Percentiles rank a stretch among this genome's conserved stretches.
phyloP scores from a whole-genome alignment of 768 basidiomycete species.

The Russula earlei region DNA sequence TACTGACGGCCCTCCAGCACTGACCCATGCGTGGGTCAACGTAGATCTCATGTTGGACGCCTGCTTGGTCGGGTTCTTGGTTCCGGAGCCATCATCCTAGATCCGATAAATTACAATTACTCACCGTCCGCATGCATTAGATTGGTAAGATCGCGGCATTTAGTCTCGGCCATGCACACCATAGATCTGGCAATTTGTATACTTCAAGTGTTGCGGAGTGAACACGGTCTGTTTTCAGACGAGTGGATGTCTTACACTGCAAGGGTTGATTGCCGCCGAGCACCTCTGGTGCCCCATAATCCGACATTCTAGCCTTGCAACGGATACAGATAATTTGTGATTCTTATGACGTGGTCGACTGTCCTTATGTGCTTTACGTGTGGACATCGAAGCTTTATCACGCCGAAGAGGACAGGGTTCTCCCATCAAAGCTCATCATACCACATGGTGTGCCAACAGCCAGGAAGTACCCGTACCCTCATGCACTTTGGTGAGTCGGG shows the following conservation, averaged over 20 bases:
- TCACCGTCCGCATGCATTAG: not conserved
- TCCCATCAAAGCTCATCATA: too few relatives aligned
- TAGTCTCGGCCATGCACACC: not conserved
- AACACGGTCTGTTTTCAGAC: not conserved
- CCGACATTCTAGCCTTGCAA: too few relatives aligned
- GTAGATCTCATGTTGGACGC: constrained; percentile 92
- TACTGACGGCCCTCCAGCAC: constrained; percentile 38
- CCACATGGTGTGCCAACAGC: too few relatives aligned
- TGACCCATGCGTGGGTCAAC: constrained; percentile 95
- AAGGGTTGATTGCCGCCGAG: too few relatives aligned
- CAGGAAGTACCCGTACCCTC: not conserved
- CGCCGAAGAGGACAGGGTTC: too few relatives aligned
- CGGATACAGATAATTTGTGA: too few relatives aligned
- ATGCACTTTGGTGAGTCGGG: too few relatives aligned
- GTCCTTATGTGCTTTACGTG: too few relatives aligned
- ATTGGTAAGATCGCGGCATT: not conserved
- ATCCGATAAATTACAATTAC: not conserved
- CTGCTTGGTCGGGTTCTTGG: constrained; percentile 85
- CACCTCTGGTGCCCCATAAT: too few relatives aligned
- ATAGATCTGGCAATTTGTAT: not conserved
- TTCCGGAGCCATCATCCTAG: constrained; percentile 48
- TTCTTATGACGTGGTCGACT: too few relatives aligned
- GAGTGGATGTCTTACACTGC: not conserved
- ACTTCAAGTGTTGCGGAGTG: not conserved
- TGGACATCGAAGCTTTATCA: too few relatives aligned